These are phyloP conservation scores for Nicotiana benthamiana DNA, from an alignment of 257 asterid genomes.

Conservation along the genomic window DNA sequence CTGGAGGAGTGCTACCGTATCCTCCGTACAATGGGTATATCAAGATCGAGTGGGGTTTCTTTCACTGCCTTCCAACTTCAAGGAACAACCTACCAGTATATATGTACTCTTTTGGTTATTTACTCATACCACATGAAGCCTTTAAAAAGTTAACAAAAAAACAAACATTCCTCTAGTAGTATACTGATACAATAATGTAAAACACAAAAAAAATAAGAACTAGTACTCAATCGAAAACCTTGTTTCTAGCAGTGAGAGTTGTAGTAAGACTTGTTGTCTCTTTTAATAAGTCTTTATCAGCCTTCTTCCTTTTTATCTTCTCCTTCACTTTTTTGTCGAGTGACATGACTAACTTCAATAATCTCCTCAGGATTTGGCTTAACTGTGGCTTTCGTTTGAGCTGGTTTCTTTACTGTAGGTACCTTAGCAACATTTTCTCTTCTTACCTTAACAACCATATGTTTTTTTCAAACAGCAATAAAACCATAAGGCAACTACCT, in stretches of 20 bases:
- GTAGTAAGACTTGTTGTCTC: conserved; percentile 64
- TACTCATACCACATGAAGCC: conserved; percentile 70
- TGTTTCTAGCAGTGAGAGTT: conserved; percentile 78
- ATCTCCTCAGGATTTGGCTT: conserved; percentile 55
- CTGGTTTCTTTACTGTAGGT: conserved; percentile 31
- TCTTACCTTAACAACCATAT: conserved; percentile 25
- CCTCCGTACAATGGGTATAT: too few relatives aligned
- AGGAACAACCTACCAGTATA: too few relatives aligned
- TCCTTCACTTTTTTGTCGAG: conserved; percentile 21
- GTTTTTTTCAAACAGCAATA: conserved; percentile 20
- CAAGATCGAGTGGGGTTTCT: too few relatives aligned
- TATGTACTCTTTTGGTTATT: conserved; percentile 31
- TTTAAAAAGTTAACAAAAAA: conserved; percentile 13
- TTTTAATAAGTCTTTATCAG: conserved; percentile 22
- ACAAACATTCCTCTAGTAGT: neutral
- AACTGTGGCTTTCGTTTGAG: conserved; percentile 33
- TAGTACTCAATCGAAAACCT: conserved; percentile 24
- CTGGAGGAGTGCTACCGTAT: too few relatives aligned
- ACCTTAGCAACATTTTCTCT: conserved; percentile 31
- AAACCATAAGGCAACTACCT: neutral
- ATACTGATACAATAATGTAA: neutral
- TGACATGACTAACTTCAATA: conserved; percentile 49
- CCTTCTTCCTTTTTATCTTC: conserved; percentile 19
- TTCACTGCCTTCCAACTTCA: too few relatives aligned
- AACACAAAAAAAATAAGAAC: neutral